Percentiles rank a stretch among this genome's conserved stretches.
Conservation (phyloP, 202 grass and related monocot genomes). For the Cymbopogon flexuosus region DNA sequence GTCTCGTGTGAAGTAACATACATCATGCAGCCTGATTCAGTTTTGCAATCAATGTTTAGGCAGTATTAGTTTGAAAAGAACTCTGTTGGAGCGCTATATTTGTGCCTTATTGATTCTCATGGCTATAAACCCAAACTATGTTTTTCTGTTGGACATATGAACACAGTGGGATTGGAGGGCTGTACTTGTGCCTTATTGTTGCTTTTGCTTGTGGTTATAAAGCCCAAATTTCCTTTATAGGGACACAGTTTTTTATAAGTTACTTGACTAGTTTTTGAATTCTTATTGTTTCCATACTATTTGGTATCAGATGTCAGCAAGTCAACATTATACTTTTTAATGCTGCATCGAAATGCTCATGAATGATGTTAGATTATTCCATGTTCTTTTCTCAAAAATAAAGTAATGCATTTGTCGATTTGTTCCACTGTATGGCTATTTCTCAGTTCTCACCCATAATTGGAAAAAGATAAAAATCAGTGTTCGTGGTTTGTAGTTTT, state of each 20-base stretch:
- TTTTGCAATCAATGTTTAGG: neutral
- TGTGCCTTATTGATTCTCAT: neutral
- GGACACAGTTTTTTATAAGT: neutral
- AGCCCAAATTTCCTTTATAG: neutral
- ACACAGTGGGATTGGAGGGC: neutral
- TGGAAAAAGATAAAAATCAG: neutral
- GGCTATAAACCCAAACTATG: neutral
- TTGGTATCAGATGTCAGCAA: neutral
- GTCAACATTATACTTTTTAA: neutral
- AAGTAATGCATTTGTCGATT: neutral
- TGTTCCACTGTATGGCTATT: neutral
- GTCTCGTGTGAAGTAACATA: neutral
- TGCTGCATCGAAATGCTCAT: neutral
- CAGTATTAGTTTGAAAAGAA: neutral
- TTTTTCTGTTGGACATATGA: neutral
- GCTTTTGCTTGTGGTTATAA: neutral
- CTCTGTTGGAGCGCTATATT: neutral
- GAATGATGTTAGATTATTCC: neutral
- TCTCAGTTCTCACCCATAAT: neutral
- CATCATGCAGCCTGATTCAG: conserved; percentile 8
- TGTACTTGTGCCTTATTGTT: neutral
- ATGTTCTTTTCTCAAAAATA: conserved; percentile 7
- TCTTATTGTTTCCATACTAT: neutral
- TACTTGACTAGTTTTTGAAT: conserved; percentile 1
- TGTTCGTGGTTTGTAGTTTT: conserved; percentile 11